Evolutionary conservation across 331 rosid genomes (phyloP).

Genomic region (Pyrus hybrid): DNA sequence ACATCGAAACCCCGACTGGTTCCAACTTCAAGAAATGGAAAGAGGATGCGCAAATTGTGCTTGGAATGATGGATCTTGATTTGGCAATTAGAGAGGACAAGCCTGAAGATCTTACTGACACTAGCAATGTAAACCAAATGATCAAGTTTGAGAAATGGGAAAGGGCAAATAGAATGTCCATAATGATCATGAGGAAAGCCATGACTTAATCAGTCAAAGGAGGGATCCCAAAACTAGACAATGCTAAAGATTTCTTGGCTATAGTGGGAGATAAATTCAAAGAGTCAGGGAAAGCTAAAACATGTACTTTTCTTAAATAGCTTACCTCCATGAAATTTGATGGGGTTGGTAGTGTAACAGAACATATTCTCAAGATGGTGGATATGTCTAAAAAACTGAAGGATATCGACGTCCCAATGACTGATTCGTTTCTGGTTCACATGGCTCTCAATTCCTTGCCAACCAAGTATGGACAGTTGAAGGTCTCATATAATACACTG

Average conservation of each 20-base stretch:
- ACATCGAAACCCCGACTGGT: background rate
- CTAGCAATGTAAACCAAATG: too few relatives aligned
- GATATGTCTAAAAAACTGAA: background rate
- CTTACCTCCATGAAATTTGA: background rate
- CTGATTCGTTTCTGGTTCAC: background rate
- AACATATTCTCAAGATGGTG: background rate
- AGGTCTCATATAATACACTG: background rate
- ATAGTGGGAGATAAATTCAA: background rate
- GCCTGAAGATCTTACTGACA: background rate
- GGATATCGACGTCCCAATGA: background rate
- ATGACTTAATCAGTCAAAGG: background rate
- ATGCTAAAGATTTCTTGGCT: background rate
- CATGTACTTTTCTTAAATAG: background rate
- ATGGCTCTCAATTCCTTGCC: background rate
- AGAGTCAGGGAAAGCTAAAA: background rate
- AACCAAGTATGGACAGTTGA: too few relatives aligned
- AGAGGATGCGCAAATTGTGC: too few relatives aligned
- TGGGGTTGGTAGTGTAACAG: background rate
- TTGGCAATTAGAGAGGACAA: too few relatives aligned
- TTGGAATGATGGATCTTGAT: background rate
- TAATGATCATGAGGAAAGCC: background rate
- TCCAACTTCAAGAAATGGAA: background rate
- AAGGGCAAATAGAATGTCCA: accelerated
- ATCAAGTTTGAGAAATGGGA: background rate
- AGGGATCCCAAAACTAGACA: too few relatives aligned